phyloP scores from a whole-genome alignment of 768 basidiomycete genomes.

The Tylopilus rubrobrunneus region DNA sequence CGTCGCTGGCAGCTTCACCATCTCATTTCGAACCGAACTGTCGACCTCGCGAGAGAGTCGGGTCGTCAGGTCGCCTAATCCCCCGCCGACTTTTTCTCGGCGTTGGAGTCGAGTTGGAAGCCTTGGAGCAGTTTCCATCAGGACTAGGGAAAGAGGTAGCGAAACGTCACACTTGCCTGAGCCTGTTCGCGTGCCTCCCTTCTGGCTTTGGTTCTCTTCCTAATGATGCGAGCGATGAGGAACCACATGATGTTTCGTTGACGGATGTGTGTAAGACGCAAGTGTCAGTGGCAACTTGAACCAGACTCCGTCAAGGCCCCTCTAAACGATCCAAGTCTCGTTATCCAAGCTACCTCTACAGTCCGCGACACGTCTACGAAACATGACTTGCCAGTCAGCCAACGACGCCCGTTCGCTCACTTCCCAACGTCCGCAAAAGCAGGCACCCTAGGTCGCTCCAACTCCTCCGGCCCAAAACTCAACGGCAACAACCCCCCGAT shows the following conservation, averaged over 20 bases:
- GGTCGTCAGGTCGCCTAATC: not conserved
- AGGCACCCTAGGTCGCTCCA: constrained; percentile 45
- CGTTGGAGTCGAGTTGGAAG: not conserved
- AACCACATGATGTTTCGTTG: constrained; percentile 10
- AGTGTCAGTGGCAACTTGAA: too few species aligned
- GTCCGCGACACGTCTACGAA: too few species aligned
- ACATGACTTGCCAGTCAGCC: too few species aligned
- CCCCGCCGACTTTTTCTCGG: not conserved
- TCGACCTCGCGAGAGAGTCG: not conserved
- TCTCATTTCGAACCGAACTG: constrained; percentile 1
- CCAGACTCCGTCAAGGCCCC: not conserved
- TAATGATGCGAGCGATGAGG: constrained; percentile 5
- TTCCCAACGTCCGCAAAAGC: not conserved
- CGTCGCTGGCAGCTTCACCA: not conserved
- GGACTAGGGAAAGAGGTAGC: not conserved
- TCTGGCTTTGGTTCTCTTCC: not conserved
- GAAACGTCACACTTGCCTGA: not conserved
- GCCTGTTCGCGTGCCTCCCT: not conserved
- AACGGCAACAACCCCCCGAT: constrained; percentile 73
- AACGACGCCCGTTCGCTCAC: not conserved
- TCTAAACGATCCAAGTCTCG: not conserved
- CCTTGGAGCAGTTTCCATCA: not conserved
- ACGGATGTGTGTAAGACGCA: not conserved
- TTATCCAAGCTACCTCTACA: too few species aligned
- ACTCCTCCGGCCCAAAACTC: constrained; percentile 87